Conservation (phyloP, 1,284 basidiomycete species). For the Blastosporella zonata region DNA sequence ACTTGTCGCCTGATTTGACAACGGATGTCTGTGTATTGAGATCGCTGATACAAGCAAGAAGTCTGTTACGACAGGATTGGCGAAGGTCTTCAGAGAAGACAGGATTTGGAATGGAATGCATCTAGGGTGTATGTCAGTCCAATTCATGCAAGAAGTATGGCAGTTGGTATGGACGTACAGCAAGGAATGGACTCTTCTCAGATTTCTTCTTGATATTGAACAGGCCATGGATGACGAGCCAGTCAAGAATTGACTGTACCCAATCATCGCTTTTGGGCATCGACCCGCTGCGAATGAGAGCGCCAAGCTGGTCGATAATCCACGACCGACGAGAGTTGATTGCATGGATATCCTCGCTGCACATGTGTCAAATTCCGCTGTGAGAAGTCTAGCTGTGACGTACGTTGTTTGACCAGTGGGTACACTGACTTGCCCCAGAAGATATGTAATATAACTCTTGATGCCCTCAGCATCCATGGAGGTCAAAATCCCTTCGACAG, state of each 20-base stretch:
- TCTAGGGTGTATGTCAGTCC: slow-evolving; percentile 35
- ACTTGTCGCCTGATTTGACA: slow-evolving; percentile 53
- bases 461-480: slow-evolving; percentile 78
- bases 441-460: slow-evolving; percentile 71
- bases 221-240: slow-evolving; percentile 81
- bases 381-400: slow-evolving; percentile 17
- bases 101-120: slow-evolving; percentile 63
- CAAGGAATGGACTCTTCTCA: slow-evolving; percentile 58
- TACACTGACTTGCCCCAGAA: slow-evolving; percentile 64
- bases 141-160: neutral
- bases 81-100: slow-evolving; percentile 72
- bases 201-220: slow-evolving; percentile 76
- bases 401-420: slow-evolving; percentile 42
- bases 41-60: slow-evolving; percentile 77
- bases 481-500: slow-evolving; percentile 82
- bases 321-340: slow-evolving; percentile 65
- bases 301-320: slow-evolving; percentile 85
- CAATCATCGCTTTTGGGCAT: slow-evolving; percentile 83
- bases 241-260: slow-evolving; percentile 75
- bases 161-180: slow-evolving; percentile 47
- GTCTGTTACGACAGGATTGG: slow-evolving; percentile 61
- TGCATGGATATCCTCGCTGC: slow-evolving; percentile 45
- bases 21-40: slow-evolving; percentile 58
- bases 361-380: slow-evolving; percentile 3
- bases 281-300: slow-evolving; percentile 75